Evolutionary conservation across 371 early-diverging fungal species (phyloP).

Genomic region (Blakeslea trispora): DNA sequence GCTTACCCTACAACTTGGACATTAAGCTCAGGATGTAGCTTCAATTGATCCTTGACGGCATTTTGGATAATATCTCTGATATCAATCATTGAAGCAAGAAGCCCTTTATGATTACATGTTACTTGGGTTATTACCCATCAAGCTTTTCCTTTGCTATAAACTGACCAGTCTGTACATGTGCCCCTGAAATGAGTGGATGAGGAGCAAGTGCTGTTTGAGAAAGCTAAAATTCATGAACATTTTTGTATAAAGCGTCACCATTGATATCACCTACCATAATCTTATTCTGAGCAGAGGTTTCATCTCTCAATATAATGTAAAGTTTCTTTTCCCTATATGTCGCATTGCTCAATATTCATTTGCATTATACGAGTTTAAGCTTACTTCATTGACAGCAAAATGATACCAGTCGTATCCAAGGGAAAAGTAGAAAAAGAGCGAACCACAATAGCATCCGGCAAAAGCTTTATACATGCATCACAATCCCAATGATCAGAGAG

Average conservation of each 20-base stretch:
- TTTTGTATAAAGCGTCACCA: no score
- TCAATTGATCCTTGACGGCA: constrained; percentile 13
- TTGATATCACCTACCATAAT: constrained; percentile 5
- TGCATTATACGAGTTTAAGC: background rate
- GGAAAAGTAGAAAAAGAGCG: constrained; percentile 21
- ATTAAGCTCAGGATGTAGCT: constrained; percentile 12
- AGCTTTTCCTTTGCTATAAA: background rate
- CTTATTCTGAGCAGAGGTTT: constrained; percentile 8
- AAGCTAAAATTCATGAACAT: background rate
- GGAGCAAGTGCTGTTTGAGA: background rate
- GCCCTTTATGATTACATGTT: background rate
- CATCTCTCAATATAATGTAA: constrained; percentile 15
- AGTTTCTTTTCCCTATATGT: constrained; percentile 10
- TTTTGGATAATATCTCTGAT: constrained; percentile 11
- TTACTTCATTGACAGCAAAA: constrained; percentile 19
- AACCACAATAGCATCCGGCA: constrained; percentile 22
- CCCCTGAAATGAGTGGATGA: constrained; percentile 13
- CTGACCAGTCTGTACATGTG: constrained; percentile 19
- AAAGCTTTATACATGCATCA: constrained; percentile 8
- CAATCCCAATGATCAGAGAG: constrained; percentile 29
- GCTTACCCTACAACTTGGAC: constrained; percentile 15
- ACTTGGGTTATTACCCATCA: no score
- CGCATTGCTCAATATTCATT: no score
- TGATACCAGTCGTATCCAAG: constrained; percentile 14
- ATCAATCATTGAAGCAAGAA: constrained; percentile 6